Base-by-base conservation (phyloP, 192 early-diverging fungal genomes). In the Linnemannia zychae region DNA sequence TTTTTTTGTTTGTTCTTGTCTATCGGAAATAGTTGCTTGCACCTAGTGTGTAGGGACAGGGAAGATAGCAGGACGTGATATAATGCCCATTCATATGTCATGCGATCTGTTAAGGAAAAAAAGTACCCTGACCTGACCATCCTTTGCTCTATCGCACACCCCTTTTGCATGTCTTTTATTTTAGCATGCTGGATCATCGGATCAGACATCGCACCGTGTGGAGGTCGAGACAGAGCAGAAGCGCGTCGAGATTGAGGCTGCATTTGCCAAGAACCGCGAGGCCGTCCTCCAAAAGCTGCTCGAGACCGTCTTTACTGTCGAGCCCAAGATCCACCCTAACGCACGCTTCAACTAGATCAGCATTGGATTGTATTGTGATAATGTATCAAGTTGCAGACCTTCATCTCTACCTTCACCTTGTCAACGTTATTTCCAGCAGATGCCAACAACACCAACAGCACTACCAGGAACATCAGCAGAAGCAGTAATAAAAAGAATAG, bases 141-240 rank as follows among this genome's bases (percentile, higher is more conserved):
- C 0, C 52, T 37, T 57, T 71, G 24, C 20, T 16, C 36, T 15
- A 36, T 24, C 46, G 9, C 40, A 44, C 40, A 46, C 34, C 50
- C 53, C 46, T 65, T 60, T 40, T 65, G 44, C 44, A 67, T 81
- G 22, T 79, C 40, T 28, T 31, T 63, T 57, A 24, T 57, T 63
- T 63, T 86, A 96, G 95, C 93, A 93, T 81, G 87, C 92, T 67
- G 96, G 96, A 67, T 87, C 88, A 77, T 90, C 91, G 20, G 94
- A 94, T 81, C 91, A 95, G 81, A 84, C 88, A 46, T 81, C 91
- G 47, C 76, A 87, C 69, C 91, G 92, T 72, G 91, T 95, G 38
- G 88, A 93, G 65, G 86, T 87, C 28, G 93, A 96, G 67, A 97
- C 96, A 20, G 94, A 95, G 71, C 74, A 73, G 71, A 93, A 92